Conservation (phyloP, 176 grass and related monocot species). For the Bonia amplexicaulis region DNA sequence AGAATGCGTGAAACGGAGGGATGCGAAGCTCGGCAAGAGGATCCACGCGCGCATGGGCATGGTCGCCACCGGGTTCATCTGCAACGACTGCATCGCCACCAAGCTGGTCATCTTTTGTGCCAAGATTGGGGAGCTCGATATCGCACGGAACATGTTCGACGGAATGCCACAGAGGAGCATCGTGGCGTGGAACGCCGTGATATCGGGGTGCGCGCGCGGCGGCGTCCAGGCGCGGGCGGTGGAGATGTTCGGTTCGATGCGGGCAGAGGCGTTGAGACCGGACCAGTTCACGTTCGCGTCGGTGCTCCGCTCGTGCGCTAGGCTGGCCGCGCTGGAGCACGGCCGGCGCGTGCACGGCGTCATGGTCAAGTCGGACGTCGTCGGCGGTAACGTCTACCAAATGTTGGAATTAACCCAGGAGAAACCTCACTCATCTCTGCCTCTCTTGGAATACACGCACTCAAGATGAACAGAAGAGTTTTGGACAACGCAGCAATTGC, state of each 20-base stretch:
- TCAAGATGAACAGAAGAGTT: too few relatives aligned
- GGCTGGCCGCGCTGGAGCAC: conserved; percentile 42
- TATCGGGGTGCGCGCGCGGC: conserved; percentile 41
- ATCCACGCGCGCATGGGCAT: conserved; percentile 40
- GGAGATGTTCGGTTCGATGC: conserved; percentile 34
- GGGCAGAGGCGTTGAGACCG: conserved; percentile 23
- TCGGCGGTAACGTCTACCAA: conserved; percentile 19
- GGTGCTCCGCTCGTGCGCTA: conserved; percentile 49
- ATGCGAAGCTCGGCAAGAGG: conserved; percentile 46
- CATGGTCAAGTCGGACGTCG: conserved; percentile 33
- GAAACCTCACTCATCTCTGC: too few relatives aligned
- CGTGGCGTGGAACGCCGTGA: conserved; percentile 51
- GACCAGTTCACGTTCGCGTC: conserved; percentile 68
- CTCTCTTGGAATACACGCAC: too few relatives aligned
- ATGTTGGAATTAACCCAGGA: too few relatives aligned
- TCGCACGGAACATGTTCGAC: conserved; percentile 41
- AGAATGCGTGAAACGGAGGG: conserved; percentile 43
- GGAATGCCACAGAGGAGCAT: conserved; percentile 31
- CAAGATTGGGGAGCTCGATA: conserved; percentile 39
- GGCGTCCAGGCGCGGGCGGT: conserved; percentile 7
- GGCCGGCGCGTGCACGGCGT: conserved; percentile 44
- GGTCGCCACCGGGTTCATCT: conserved; percentile 31
- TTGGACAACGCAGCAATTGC: too few relatives aligned
- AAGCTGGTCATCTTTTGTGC: conserved; percentile 51
- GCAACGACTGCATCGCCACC: conserved; percentile 26